phyloP scores from a whole-genome alignment of 2,329 filamentous ascomycete genomes.

The Nigrospora oryzae region DNA sequence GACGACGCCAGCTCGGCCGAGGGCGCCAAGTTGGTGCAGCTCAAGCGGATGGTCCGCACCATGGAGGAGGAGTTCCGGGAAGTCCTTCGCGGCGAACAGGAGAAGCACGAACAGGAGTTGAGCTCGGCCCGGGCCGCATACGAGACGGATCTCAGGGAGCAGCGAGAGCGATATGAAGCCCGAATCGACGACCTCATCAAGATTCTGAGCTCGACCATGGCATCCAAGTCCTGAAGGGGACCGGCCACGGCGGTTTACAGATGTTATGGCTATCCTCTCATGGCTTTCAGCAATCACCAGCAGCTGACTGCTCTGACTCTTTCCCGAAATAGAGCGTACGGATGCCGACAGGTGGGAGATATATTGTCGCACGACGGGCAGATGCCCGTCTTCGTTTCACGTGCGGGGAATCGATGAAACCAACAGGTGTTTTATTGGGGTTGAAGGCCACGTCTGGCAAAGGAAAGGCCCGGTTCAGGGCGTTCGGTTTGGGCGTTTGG shows the following conservation, averaged over 20 bases:
- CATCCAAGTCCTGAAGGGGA: slow-evolving; percentile 5
- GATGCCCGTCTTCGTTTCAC: no score
- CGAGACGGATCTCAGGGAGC: slow-evolving; percentile 5
- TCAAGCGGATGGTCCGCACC: slow-evolving; percentile 1
- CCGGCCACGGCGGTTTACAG: neutral
- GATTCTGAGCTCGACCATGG: slow-evolving; percentile 8
- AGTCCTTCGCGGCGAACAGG: slow-evolving; percentile 4
- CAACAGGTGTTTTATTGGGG: no score
- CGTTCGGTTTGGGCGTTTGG: no score
- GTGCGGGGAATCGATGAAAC: no score
- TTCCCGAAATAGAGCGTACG: no score
- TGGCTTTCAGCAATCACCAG: no score
- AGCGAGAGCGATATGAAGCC: slow-evolving; percentile 5
- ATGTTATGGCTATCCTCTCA: no score
- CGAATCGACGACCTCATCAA: slow-evolving; percentile 8
- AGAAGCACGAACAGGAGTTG: slow-evolving; percentile 4
- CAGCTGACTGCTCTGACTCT: no score
- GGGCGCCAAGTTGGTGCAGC: neutral
- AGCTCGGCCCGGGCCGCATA: slow-evolving; percentile 2
- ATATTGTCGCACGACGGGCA: no score
- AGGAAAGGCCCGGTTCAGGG: no score
- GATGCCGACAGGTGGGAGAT: no score
- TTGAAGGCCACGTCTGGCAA: no score
- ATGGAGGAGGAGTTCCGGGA: slow-evolving; percentile 10
- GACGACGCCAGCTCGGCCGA: neutral